Percentiles rank a stretch among this genome's conserved stretches.
These are phyloP conservation scores for Alternaria arbusti DNA, from an alignment of 2,329 filamentous ascomycete species.

Conservation along the genomic window DNA sequence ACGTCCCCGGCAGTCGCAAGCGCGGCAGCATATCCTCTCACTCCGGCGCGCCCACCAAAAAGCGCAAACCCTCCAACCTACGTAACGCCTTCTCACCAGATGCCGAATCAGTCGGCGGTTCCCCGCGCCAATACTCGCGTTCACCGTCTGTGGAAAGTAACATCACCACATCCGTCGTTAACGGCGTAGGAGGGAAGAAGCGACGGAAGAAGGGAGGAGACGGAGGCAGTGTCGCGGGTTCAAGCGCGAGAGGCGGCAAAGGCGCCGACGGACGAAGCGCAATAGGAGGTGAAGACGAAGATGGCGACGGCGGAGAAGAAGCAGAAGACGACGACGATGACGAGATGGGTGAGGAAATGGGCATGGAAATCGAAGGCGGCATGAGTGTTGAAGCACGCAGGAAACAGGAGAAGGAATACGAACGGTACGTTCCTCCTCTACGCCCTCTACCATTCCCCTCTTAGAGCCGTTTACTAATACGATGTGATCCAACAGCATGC, in stretches of 20 bases:
- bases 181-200: conserved; percentile 61
- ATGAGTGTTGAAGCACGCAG: conserved; percentile 63
- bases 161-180: conserved; percentile 59
- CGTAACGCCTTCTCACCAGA: conserved; percentile 82
- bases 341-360: conserved; percentile 52
- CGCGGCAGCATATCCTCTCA: conserved; percentile 63
- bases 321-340: conserved; percentile 65
- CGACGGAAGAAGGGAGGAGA: conserved; percentile 57
- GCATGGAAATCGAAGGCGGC: conserved; percentile 56
- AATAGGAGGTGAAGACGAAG: conserved; percentile 57
- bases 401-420: conserved; percentile 71
- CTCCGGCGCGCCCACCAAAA: conserved; percentile 58
- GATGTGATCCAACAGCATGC: conserved; percentile 50
- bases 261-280: conserved; percentile 43
- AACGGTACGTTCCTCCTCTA: conserved; percentile 46
- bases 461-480: neutral
- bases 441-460: too few relatives aligned
- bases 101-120: conserved; percentile 50
- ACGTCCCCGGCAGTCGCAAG: conserved; percentile 72
- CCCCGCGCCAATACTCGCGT: conserved; percentile 61
- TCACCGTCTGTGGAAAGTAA: conserved; percentile 70
- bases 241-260: conserved; percentile 38
- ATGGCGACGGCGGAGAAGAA: conserved; percentile 62
- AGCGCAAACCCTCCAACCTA: conserved; percentile 75
- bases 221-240: conserved; percentile 47